Conservation (phyloP, 2,329 filamentous ascomycete species). For the Aspergillus sp. region DNA sequence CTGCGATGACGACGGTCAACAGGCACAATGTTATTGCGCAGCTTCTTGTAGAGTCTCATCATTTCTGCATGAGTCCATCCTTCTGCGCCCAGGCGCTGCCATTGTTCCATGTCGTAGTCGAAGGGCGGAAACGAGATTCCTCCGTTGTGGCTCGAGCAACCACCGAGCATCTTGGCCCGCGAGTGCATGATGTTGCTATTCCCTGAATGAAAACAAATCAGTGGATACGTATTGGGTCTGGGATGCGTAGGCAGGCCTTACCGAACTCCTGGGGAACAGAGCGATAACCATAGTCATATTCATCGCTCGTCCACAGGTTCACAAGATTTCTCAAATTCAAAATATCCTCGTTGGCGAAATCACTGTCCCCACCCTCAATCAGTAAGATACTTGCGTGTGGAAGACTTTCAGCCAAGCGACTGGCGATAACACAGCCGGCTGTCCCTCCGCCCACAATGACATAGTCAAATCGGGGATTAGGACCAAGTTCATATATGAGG, state of each 20-base stretch:
- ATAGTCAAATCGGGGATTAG: too few relatives aligned
- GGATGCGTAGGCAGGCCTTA: slow-evolving; percentile 37
- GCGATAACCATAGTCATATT: slow-evolving; percentile 89
- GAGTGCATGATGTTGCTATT: slow-evolving; percentile 90
- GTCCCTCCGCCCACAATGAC: slow-evolving; percentile 84
- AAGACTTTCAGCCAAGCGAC: slow-evolving; percentile 78
- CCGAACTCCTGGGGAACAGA: slow-evolving; percentile 86
- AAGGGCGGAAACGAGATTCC: slow-evolving; percentile 91
- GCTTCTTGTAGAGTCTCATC: too few relatives aligned
- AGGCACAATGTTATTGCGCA: slow-evolving; percentile 85
- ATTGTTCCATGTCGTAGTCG: slow-evolving; percentile 82
- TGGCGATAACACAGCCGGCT: slow-evolving; percentile 81
- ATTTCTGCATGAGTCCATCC: slow-evolving; percentile 86
- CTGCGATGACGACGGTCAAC: slow-evolving; percentile 84
- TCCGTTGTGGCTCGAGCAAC: slow-evolving; percentile 93
- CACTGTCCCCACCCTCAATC: slow-evolving; percentile 88
- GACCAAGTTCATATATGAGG: too few relatives aligned
- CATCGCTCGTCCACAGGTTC: slow-evolving; percentile 77
- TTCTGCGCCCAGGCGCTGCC: slow-evolving; percentile 79
- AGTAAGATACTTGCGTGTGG: slow-evolving; percentile 79
- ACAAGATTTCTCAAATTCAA: slow-evolving; percentile 87
- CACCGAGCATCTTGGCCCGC: slow-evolving; percentile 89
- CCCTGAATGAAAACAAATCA: too few relatives aligned
- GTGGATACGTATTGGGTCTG: not conserved
- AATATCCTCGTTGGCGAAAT: slow-evolving; percentile 84